Percentiles rank a stretch among this genome's conserved stretches.
Conservation (phyloP, 768 basidiomycete genomes). For the Lyophyllum shimeji region DNA sequence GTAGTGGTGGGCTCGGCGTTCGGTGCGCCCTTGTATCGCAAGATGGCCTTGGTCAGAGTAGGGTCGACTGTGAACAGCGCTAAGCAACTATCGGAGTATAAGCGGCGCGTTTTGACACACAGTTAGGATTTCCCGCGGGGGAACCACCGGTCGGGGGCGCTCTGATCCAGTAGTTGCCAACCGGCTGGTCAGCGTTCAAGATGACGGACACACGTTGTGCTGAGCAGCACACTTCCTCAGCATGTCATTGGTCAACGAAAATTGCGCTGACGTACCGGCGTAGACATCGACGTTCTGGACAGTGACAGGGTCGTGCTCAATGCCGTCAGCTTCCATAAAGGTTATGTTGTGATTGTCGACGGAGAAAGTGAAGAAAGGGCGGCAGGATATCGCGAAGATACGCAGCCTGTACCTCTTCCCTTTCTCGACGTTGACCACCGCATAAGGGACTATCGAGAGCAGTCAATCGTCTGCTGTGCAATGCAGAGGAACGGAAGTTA, state of each 20-base stretch:
- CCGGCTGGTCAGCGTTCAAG: constrained; percentile 39
- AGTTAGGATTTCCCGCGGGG: constrained; percentile 21
- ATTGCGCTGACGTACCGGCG: constrained; percentile 34
- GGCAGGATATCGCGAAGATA: constrained; percentile 46
- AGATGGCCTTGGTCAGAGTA: constrained; percentile 28
- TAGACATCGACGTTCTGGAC: constrained; percentile 45
- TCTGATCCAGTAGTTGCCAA: constrained; percentile 46
- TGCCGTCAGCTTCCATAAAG: constrained; percentile 41
- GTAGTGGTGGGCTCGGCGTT: constrained; percentile 24
- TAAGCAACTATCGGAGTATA: neutral
- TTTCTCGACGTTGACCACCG: constrained; percentile 40
- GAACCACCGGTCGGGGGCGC: constrained; percentile 24
- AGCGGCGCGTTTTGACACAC: constrained; percentile 8
- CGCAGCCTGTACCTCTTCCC: constrained; percentile 53
- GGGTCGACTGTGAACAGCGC: constrained; percentile 15
- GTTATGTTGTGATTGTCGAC: constrained; percentile 34
- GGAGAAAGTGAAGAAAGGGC: constrained; percentile 38
- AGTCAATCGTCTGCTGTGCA: neutral
- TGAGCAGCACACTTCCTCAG: neutral
- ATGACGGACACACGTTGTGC: constrained; percentile 38
- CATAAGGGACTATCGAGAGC: constrained; percentile 26
- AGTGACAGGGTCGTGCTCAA: constrained; percentile 34
- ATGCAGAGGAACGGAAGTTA: constrained; percentile 1
- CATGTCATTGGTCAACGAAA: neutral
- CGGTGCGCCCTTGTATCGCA: constrained; percentile 31